These are phyloP conservation scores for Penicillium goetzii DNA, from an alignment of 495 filamentous ascomycete species.

Conservation along the genomic window DNA sequence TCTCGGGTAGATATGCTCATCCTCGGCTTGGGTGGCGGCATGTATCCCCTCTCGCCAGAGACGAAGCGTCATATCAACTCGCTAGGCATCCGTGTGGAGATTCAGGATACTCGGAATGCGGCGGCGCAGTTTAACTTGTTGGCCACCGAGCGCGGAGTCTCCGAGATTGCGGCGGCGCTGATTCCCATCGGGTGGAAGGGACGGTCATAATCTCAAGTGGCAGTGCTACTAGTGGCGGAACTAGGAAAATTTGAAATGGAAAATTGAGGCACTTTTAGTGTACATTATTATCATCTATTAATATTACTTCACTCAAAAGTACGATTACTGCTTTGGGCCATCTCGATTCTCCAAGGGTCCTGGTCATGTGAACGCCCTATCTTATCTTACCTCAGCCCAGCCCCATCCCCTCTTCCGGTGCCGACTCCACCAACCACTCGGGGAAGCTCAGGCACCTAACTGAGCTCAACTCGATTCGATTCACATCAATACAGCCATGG, in stretches of 20 bases:
- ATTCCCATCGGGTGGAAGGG: slow-evolving; percentile 85
- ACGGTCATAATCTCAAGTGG: slow-evolving; percentile 18
- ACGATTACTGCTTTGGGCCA: slow-evolving; percentile 1
- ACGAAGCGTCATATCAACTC: slow-evolving; percentile 71
- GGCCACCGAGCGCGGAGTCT: slow-evolving; percentile 79
- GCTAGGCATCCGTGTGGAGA: slow-evolving; percentile 83
- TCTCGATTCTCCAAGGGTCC: neutral
- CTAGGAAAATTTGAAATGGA: too few species aligned
- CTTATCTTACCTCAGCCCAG: slow-evolving; percentile 15
- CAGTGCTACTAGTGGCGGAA: neutral
- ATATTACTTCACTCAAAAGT: slow-evolving; percentile 2
- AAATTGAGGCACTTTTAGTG: neutral
- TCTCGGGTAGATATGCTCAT: slow-evolving; percentile 77
- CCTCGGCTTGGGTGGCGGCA: slow-evolving; percentile 76
- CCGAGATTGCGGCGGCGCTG: slow-evolving; percentile 83
- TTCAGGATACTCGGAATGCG: slow-evolving; percentile 92
- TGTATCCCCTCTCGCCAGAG: slow-evolving; percentile 74
- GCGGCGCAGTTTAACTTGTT: slow-evolving; percentile 88
- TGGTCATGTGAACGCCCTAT: slow-evolving; percentile 15
- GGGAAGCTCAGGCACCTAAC: slow-evolving; percentile 9
- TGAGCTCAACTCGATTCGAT: slow-evolving; percentile 12
- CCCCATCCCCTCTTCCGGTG: slow-evolving; percentile 3
- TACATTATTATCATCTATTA: slow-evolving; percentile 6
- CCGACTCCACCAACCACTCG: slow-evolving; percentile 13
- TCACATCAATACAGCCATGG: slow-evolving; percentile 34